Conservation (phyloP, 2,329 filamentous ascomycete genomes). For the Madurella mycetomatis region DNA sequence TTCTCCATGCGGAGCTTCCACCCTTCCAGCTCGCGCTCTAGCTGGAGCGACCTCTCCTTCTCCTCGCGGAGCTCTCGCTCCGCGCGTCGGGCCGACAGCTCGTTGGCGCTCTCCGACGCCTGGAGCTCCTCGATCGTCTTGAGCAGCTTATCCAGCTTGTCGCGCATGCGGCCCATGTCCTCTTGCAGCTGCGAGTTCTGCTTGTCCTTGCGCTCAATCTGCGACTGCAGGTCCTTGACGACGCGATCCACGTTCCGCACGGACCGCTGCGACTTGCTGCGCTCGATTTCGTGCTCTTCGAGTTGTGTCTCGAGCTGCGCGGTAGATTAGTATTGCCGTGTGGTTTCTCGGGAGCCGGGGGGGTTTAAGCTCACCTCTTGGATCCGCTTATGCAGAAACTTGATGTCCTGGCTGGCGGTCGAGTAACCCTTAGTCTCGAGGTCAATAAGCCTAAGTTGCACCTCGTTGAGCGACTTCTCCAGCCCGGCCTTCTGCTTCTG, state of each 20-base stretch:
- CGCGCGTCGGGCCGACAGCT: constrained; percentile 76
- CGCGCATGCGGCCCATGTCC: constrained; percentile 77
- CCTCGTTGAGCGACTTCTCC: constrained; percentile 86
- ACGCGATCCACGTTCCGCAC: constrained; percentile 89
- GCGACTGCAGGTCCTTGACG: constrained; percentile 86
- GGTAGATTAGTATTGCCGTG: constrained; percentile 16
- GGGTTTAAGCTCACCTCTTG: constrained; percentile 68
- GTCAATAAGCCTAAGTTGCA: constrained; percentile 85
- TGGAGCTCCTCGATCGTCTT: constrained; percentile 92
- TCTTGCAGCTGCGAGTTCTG: constrained; percentile 75
- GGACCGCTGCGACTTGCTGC: constrained; percentile 76
- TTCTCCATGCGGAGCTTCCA: constrained; percentile 74
- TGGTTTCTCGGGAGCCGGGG: not conserved
- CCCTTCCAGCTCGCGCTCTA: constrained; percentile 85
- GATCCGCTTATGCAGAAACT: constrained; percentile 89
- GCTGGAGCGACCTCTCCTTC: constrained; percentile 69
- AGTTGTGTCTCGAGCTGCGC: constrained; percentile 78
- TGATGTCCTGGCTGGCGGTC: constrained; percentile 87
- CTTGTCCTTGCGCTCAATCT: constrained; percentile 92
- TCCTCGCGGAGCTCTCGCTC: constrained; percentile 90
- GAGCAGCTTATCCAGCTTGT: constrained; percentile 86
- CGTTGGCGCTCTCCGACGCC: constrained; percentile 73
- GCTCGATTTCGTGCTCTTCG: constrained; percentile 74
- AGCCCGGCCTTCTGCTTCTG: constrained; percentile 86
- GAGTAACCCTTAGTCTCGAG: constrained; percentile 97